Evolutionary conservation across 202 grass and related monocot genomes (phyloP), one percentile per base, ranked within the genome.

Genomic region (Setaria italica): DNA sequence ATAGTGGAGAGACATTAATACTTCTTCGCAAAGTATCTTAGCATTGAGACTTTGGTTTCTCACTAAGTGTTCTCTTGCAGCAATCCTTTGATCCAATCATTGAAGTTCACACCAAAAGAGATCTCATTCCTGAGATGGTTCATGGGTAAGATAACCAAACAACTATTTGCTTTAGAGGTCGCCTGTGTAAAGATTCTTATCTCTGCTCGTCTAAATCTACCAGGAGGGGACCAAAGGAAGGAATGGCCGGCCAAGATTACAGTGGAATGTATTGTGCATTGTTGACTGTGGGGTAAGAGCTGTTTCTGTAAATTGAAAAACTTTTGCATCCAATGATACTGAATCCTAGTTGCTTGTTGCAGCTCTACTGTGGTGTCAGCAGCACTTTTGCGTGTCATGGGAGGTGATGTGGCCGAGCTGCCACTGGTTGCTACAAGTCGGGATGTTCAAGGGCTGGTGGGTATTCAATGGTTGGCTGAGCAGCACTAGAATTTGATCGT

Each of bases 81-180:
- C 92, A 99, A 90, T 99, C 97, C 55, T 99, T 99, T 90, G 97
- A 99, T 88, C 97, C 97, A 39, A 99, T 99, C 72, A 80, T 96
- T 34, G 97, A 99, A 83, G 88, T 48, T 76, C 86, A 82, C 80
- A 88, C 82, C 19, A 80, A 89, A 20, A 82, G 87, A 62, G 94
- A 99, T 88, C 78, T 99, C 67, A 99, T 99, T 91, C 97, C 97
- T 72, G 89, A 91, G 71, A 96, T 99, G 97, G 97, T 99, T 84
- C 56, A 97, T 30, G 92, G 94, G 97, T 99, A 89, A 94, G 92
- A 78, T 51, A 78, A 73, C 13, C 10, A 5, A 45, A 51, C 46
- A 60, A 20, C 45, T 8, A 20, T 86, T 45, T 32, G 6, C 7
- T 48, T 67, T 80, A 43, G 53, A 49, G 2, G 34, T 56, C 64